phyloP scores from a whole-genome alignment of 139 green algal species.

The Volvox reticuliferus region DNA sequence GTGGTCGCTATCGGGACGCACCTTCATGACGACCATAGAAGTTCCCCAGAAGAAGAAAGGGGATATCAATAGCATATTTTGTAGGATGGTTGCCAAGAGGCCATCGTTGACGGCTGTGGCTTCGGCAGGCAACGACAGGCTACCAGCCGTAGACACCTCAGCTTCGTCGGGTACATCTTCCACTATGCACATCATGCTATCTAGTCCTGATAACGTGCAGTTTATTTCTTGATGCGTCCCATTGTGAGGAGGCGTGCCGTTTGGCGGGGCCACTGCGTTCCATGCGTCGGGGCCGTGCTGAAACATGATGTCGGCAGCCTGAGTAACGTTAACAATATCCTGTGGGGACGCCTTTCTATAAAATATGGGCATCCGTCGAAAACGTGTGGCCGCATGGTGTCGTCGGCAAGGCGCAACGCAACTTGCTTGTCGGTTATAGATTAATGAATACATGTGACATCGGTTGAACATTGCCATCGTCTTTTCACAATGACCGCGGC shows the following conservation, averaged over 20 bases:
- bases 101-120: background rate
- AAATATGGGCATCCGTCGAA: background rate
- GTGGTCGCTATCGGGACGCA: background rate
- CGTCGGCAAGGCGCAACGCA: background rate
- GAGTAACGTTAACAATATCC: background rate
- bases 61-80: conserved; percentile 80
- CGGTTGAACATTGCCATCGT: background rate
- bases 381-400: background rate
- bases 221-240: conserved; percentile 8
- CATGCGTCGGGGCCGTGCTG: conserved; percentile 1
- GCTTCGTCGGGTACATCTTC: conserved; percentile 20
- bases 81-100: conserved; percentile 44
- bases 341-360: background rate
- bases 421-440: background rate
- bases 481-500: background rate
- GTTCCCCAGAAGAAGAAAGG: conserved; percentile 99
- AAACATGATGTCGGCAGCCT: background rate
- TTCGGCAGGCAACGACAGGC: background rate
- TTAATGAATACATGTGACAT: background rate
- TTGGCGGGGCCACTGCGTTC: background rate
- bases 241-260: background rate
- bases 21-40: conserved; percentile 96
- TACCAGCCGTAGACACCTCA: background rate
- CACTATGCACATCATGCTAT: conserved; percentile 20
- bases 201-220: conserved; percentile 17